These are phyloP conservation scores for Cardamine chenopodiifolia DNA, from an alignment of 345 rosid species.

Conservation along the genomic window DNA sequence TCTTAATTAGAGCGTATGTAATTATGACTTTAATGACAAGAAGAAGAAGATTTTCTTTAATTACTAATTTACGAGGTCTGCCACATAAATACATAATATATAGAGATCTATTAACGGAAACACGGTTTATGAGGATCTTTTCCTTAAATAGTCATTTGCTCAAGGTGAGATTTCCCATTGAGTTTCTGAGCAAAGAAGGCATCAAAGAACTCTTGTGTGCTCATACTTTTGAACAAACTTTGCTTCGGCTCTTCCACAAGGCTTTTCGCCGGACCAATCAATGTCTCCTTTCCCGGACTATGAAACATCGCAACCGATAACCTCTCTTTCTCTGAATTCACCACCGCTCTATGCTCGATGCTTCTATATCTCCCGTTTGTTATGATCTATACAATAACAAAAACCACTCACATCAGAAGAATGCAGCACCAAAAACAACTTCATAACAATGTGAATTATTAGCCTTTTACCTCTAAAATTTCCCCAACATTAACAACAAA, in stretches of 20 bases:
- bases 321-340: conserved; percentile 49
- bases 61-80: background rate
- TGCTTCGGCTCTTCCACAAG: conserved; percentile 40
- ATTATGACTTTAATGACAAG: conserved; percentile 2
- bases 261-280: conserved; percentile 53
- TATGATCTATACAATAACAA: conserved; percentile 43
- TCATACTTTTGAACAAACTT: conserved; percentile 40
- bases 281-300: conserved; percentile 35
- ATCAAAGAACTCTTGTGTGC: conserved; percentile 45
- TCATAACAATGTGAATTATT: background rate
- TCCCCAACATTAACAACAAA: conserved; percentile 56
- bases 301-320: conserved; percentile 54
- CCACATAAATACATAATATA: background rate
- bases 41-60: conserved; percentile 3
- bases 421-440: background rate
- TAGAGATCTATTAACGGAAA: background rate
- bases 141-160: conserved; percentile 38
- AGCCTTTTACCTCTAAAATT: conserved; percentile 49
- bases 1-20: background rate
- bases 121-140: background rate
- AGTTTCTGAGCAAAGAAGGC: conserved; percentile 51
- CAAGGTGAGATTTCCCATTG: conserved; percentile 48
- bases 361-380: conserved; percentile 53
- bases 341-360: conserved; percentile 54
- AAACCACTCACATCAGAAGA: conserved; percentile 6